These are phyloP conservation scores for Fomitopsis schrenkii DNA, from an alignment of 1,284 basidiomycete genomes.

Conservation along the genomic window DNA sequence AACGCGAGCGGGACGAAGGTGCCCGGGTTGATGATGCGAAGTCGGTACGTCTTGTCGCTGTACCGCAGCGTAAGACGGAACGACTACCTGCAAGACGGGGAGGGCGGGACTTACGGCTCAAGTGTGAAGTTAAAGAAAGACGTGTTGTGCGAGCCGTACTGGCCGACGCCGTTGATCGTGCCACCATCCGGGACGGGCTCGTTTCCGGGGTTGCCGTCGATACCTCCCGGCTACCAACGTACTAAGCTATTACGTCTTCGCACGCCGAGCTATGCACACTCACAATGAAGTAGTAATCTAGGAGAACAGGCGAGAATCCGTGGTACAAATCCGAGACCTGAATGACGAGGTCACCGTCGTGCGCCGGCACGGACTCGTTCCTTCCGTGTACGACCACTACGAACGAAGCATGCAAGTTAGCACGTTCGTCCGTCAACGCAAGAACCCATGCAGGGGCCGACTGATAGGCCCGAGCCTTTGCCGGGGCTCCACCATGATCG, in stretches of 20 bases:
- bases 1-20: conserved; percentile 39
- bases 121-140: conserved; percentile 20
- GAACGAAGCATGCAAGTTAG: not conserved
- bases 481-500: not conserved
- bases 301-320: conserved; percentile 24
- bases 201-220: conserved; percentile 29
- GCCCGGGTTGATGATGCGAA: conserved; percentile 51
- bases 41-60: conserved; percentile 34
- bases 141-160: conserved; percentile 26
- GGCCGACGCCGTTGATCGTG: conserved; percentile 34
- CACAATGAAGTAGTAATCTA: conserved; percentile 28
- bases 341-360: conserved; percentile 33
- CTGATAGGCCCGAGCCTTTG: not conserved
- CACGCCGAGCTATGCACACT: conserved; percentile 1
- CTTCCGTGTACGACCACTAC: conserved; percentile 21
- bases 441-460: not conserved
- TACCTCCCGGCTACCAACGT: conserved; percentile 21
- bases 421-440: conserved; percentile 1
- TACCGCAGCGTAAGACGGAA: not conserved
- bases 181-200: conserved; percentile 38
- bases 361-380: conserved; percentile 24
- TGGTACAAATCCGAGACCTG: conserved; percentile 37
- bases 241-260: too few species aligned
- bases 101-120: conserved; percentile 5
- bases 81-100: not conserved